Base-by-base conservation (phyloP, 495 filamentous ascomycete genomes). In the Jackrogersella minutella region DNA sequence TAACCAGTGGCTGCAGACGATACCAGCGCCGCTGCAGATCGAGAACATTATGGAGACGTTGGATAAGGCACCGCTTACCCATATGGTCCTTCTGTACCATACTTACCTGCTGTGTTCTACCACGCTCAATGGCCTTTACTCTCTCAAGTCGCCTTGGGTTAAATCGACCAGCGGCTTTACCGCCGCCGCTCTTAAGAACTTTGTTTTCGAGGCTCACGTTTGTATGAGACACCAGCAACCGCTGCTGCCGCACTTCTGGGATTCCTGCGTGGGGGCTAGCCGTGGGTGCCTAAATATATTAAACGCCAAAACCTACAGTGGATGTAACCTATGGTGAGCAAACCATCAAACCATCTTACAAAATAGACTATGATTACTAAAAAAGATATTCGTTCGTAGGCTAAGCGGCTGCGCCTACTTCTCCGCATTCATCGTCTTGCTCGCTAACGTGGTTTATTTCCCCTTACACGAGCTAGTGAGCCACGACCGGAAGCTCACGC, bases 251-350 rank as follows among this genome's bases (percentile, higher is more conserved):
- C 19, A 43, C 13, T 58, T 37, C 30, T 76, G 74, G 74, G 58
- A 63, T 2, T 41, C 58, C 0, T 73, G 67, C 52, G 69, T 74
- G 3, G 34, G 53, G 44, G 56, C 44, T 10, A 73, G 72, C 49
- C 70, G 74, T 13, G 58, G 62, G 7, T 74, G 62, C 28, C 47
- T 74, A 9, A 55, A 58, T 1, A 58, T 74, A 44, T 19, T 71
- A 11, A 30, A 31, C 7, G 49, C 40, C 13, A 54, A 69, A 44
- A 44, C 51, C 4, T 61, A 68, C 14, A 63, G 64, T 2, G 72
- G 69, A 22, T 64, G 62, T 22, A 70, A 60, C 63, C 17, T 73
- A 9, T 76, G 74, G 74, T 76, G 41, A 71, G 74, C 34, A 16
- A n/a, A 14, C 9, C 11, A 34, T 37, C 10, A 22, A 5, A 33